These are phyloP conservation scores for Bauhinia variegata DNA, from an alignment of 306 rosid species.

Conservation along the genomic window DNA sequence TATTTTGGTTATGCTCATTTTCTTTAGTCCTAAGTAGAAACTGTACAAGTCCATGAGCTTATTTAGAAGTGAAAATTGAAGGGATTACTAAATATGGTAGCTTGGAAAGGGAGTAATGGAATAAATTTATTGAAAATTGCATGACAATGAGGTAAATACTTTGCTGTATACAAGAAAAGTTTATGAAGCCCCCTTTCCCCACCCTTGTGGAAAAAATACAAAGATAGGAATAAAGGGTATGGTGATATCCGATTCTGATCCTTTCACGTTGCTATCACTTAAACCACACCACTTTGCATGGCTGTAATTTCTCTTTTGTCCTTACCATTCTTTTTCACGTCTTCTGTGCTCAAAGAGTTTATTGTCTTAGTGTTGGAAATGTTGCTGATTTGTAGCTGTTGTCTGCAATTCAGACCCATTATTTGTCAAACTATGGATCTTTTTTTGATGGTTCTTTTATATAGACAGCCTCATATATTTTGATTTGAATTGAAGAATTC, in stretches of 20 bases:
- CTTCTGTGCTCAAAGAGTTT: constrained; percentile 1
- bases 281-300: background rate
- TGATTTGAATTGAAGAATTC: constrained; percentile 19
- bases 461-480: constrained; percentile 12
- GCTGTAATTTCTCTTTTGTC: constrained; percentile 6
- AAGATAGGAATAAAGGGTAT: background rate
- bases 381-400: constrained; percentile 30
- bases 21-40: constrained; percentile 16
- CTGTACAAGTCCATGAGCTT: background rate
- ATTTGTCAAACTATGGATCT: constrained; percentile 3
- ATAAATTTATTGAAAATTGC: background rate
- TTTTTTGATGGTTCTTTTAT: constrained; percentile 16
- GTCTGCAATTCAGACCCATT: constrained; percentile 30
- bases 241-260: background rate
- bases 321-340: background rate
- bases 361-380: background rate
- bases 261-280: constrained; percentile 1
- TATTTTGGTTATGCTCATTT: constrained; percentile 9
- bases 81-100: background rate
- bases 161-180: background rate
- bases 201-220: background rate
- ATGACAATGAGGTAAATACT: background rate
- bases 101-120: constrained; percentile 20
- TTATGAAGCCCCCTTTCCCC: background rate
- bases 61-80: constrained; percentile 12